Evolutionary conservation across 2,329 filamentous ascomycete species (phyloP).

Genomic region (Cladosporium sp.): DNA sequence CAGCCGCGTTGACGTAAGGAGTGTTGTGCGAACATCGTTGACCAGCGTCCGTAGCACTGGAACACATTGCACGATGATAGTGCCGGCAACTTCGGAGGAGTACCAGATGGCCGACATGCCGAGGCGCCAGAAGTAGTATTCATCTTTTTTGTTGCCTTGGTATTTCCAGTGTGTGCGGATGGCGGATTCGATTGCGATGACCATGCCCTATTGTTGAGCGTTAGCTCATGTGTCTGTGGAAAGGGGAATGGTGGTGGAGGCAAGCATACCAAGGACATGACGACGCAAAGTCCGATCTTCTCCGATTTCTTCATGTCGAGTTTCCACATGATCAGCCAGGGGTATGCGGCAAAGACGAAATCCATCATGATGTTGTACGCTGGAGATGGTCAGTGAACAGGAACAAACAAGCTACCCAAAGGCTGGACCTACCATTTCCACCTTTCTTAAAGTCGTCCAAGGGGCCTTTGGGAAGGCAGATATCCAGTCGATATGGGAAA

Average conservation of each 20-base stretch:
- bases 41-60: conserved; percentile 49
- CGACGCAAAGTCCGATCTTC: conserved; percentile 48
- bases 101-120: conserved; percentile 47
- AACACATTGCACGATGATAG: conserved; percentile 54
- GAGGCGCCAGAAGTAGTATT: conserved; percentile 48
- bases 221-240: not conserved
- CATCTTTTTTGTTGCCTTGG: conserved; percentile 43
- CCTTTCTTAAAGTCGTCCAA: conserved; percentile 47
- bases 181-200: conserved; percentile 48
- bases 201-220: conserved; percentile 37
- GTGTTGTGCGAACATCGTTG: conserved; percentile 37
- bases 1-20: conserved; percentile 33
- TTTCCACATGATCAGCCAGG: conserved; percentile 48
- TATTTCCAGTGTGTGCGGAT: conserved; percentile 49
- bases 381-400: conserved; percentile 22
- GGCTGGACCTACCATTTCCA: conserved; percentile 43
- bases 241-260: too few species aligned
- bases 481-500: conserved; percentile 46
- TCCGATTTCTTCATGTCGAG: conserved; percentile 47
- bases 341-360: conserved; percentile 48
- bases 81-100: conserved; percentile 50
- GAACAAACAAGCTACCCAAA: conserved; percentile 8
- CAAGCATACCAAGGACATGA: conserved; percentile 39
- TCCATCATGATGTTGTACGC: conserved; percentile 55
- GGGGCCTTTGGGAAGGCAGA: conserved; percentile 40